Base-by-base conservation (phyloP, 306 rosid species). In the Gynostemma pentaphyllum region DNA sequence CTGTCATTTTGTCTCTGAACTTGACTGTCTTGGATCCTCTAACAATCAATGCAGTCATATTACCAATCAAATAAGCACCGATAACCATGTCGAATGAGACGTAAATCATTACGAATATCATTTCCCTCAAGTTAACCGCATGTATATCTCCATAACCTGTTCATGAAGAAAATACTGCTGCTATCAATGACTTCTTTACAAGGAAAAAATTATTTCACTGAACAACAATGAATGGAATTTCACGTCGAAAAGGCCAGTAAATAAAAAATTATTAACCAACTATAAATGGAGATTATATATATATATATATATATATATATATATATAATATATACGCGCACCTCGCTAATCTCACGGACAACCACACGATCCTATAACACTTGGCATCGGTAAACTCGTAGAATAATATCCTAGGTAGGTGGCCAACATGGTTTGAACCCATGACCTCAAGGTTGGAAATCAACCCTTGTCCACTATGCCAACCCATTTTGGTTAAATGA, bases 121-220 rank as follows among this genome's bases (percentile, higher is more conserved):
- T 92, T 72, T 92, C 99, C 80, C 97, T 86, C 84, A 92, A 9
- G 70, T 92, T 92, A 41, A 88, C 90, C 26, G 99, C 99, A 76
- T 92, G 99, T 79, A 92, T 86, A 27, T 92, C 99, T 76, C 99
- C 99, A 69, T 92, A 88, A 41, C 99, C 99, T 92, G 88, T 60
- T 61, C 49, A 40, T 41, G 39, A 34, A 4, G 56, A 50, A 22
- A 39, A 39, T 10, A 39, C 44, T 10, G 11, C 11, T 39, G 44
- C n/a, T 39, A 10, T 39, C 44, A 39, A 9, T 1, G 11, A 39
- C 44, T 39, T 39, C 1, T 1, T 10, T 39, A 56, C 27, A 54
- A 12, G 8, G 40, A 39, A 29, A 41, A 54, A 56, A 32, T 10
- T 1, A 32, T 21, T 51, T n/a, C 28, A 51, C 7, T 24, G 9